phyloP scores from a whole-genome alignment of 2,329 filamentous ascomycete genomes.

The Microcera coccophila region DNA sequence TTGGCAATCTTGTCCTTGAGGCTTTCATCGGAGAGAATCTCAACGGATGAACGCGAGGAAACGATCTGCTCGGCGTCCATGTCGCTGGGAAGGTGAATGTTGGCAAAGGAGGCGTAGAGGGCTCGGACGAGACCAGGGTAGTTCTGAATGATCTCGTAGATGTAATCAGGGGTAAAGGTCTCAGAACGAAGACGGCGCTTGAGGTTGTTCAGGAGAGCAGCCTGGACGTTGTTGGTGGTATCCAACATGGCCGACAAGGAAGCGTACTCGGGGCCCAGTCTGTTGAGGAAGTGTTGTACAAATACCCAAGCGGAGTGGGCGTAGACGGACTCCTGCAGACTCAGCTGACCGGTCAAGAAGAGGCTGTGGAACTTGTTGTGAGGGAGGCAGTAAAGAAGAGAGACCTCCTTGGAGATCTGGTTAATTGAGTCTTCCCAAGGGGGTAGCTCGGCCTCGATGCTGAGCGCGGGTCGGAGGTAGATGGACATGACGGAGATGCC shows the following conservation, averaged over 20 bases:
- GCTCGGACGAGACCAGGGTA: slow-evolving; percentile 84
- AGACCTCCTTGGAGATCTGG: slow-evolving; percentile 98
- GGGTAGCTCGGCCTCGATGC: slow-evolving; percentile 57
- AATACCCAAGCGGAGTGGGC: slow-evolving; percentile 98
- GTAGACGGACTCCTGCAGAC: slow-evolving; percentile 94
- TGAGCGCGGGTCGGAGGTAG: slow-evolving; percentile 73
- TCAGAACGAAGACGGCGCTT: slow-evolving; percentile 94
- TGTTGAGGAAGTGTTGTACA: slow-evolving; percentile 95
- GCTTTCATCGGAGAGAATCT: slow-evolving; percentile 71
- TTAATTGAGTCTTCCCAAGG: slow-evolving; percentile 92
- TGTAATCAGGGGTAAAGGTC: slow-evolving; percentile 97
- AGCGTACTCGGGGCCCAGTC: slow-evolving; percentile 85
- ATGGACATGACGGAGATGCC: slow-evolving; percentile 96
- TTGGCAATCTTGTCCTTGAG: slow-evolving; percentile 74
- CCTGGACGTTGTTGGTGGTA: slow-evolving; percentile 74
- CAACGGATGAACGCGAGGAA: slow-evolving; percentile 53
- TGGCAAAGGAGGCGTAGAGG: slow-evolving; percentile 88
- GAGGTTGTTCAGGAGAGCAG: slow-evolving; percentile 83
- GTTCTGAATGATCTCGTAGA: slow-evolving; percentile 90
- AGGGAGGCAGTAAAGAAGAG: slow-evolving; percentile 93
- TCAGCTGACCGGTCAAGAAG: slow-evolving; percentile 81
- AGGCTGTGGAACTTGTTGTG: slow-evolving; percentile 93
- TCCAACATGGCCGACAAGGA: slow-evolving; percentile 81
- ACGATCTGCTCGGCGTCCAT: slow-evolving; percentile 48
- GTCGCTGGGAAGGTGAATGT: slow-evolving; percentile 64